phyloP scores from a whole-genome alignment of 257 asterid species.

The Rauvolfia tetraphylla region DNA sequence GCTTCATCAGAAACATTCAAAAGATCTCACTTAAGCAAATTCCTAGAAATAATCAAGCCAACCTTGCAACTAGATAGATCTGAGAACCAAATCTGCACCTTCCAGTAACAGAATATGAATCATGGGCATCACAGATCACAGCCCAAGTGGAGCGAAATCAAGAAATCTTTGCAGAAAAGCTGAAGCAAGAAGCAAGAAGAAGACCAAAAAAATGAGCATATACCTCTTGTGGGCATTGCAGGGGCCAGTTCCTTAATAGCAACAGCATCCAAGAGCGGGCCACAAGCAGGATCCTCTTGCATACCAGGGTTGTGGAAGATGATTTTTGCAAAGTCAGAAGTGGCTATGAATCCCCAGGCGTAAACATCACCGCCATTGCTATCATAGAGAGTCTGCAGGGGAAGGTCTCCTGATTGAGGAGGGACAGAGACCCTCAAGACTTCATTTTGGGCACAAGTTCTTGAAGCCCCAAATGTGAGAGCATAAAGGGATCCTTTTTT shows the following conservation, averaged over 20 bases:
- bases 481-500: conserved; percentile 70
- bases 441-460: conserved; percentile 92
- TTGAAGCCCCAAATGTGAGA: conserved; percentile 81
- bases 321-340: conserved; percentile 42
- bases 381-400: conserved; percentile 72
- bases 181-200: background rate
- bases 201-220: background rate
- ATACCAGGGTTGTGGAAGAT: conserved; percentile 64
- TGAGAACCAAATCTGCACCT: background rate
- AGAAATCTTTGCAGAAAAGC: background rate
- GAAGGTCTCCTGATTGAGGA: conserved; percentile 67
- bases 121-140: background rate
- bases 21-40: background rate
- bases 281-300: conserved; percentile 91
- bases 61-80: background rate
- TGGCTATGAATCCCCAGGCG: conserved; percentile 76
- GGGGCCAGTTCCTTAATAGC: conserved; percentile 73
- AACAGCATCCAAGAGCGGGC: conserved; percentile 85
- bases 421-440: conserved; percentile 67
- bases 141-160: background rate
- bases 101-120: background rate
- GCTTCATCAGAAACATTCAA: background rate
- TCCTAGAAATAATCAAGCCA: background rate
- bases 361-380: conserved; percentile 80
- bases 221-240: conserved; percentile 56